Evolutionary conservation across 2,329 filamentous ascomycete species (phyloP), one percentile per base, ranked within the genome.

Genomic region (Aureobasidium lini): DNA sequence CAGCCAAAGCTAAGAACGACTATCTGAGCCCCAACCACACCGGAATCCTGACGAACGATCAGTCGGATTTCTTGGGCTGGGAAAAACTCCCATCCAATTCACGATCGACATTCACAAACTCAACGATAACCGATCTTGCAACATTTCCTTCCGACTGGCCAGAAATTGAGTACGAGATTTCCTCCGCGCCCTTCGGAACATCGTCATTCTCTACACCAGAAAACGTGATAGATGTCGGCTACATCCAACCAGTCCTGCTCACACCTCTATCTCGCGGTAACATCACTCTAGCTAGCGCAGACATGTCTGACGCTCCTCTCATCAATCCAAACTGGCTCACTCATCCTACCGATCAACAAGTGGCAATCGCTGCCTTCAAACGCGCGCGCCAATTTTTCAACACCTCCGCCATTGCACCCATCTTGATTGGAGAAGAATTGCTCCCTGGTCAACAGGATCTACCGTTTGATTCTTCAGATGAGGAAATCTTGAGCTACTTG

Each of bases 291-390:
- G 16, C 60, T 1, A 68, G 64, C 13, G 54, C 66, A 11, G 65
- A 71, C 44, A 69, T 67, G 2, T 28, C 59, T 0, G 66, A 66
- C 16, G 59, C 62, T 0, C 74, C 74, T 0, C 40, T 68, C 10
- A 66, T 76, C 46, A 65, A 74, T 46, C 71, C 72, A 0, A 67
- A 67, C 40, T 75, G 71, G 71, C 65, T 76, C 2, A 70, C 69
- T 1, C 52, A 70, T 34, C 63, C 64, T 0, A 62, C 64, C 0
- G 73, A 76, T 53, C 59, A 67, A 34, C 64, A 69, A 11, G 40
- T 56, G 6, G 52, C 52, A 3, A 7, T 56, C 8, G 52, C 52
- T n/a, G 42, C 31, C 3, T 56, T 34, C 52, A 43, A 28, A 34
- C 52, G 52, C 7, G 54, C 57, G 8, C 67, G 73, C 5, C 43